phyloP scores from a whole-genome alignment of 306 rosid genomes.

The Ormosia semicastrata region DNA sequence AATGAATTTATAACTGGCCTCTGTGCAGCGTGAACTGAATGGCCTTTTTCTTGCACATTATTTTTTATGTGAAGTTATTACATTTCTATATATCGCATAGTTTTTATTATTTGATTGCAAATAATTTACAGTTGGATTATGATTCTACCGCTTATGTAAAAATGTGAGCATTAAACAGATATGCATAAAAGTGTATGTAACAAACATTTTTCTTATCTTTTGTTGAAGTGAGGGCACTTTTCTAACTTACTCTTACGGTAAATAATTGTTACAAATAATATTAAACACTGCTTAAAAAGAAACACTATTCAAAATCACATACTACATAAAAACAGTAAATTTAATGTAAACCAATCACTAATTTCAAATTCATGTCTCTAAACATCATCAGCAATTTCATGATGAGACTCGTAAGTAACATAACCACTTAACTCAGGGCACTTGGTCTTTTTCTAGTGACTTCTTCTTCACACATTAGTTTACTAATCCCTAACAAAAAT shows the following conservation, averaged over 20 bases:
- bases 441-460: background rate
- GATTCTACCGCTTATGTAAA: too few species aligned
- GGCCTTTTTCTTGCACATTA: slow-evolving; percentile 6
- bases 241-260: slow-evolving; percentile 6
- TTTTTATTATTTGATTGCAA: too few species aligned
- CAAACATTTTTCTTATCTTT: background rate
- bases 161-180: too few species aligned
- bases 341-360: background rate
- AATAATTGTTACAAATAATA: background rate
- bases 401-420: background rate
- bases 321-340: background rate
- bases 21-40: slow-evolving; percentile 29
- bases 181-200: too few species aligned
- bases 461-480: background rate
- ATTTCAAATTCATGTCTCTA: background rate
- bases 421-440: background rate
- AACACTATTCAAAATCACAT: background rate
- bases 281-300: background rate
- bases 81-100: too few species aligned
- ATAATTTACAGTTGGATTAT: too few species aligned
- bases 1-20: slow-evolving; percentile 59
- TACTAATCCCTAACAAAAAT: slow-evolving; percentile 52
- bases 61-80: background rate
- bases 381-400: background rate
- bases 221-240: background rate